These are phyloP conservation scores for Phytophthora pseudosyringae DNA, from an alignment of 352 stramenopile species.

Conservation along the genomic window DNA sequence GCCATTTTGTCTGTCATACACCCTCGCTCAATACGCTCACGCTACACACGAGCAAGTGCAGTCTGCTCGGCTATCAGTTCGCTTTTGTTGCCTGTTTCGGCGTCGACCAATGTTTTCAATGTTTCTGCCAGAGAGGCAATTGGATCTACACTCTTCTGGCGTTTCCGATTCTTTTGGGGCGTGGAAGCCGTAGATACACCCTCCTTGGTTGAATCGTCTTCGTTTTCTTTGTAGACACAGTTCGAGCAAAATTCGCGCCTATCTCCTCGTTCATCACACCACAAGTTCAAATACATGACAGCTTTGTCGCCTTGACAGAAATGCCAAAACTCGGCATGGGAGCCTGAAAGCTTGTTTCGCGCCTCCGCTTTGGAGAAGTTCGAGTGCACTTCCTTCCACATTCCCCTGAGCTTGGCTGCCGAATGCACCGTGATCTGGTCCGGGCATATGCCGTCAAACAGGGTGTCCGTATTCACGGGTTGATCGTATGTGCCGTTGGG, in stretches of 20 bases:
- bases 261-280: not conserved
- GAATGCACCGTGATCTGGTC: not conserved
- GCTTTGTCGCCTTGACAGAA: not conserved
- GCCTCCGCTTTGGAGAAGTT: not conserved
- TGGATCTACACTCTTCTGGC: not conserved
- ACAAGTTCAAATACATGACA: not conserved
- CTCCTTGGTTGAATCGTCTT: not conserved
- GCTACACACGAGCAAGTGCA: constrained; percentile 1
- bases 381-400: constrained; percentile 1
- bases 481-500: not conserved
- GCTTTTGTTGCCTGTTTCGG: not conserved
- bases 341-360: not conserved
- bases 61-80: constrained; percentile 4
- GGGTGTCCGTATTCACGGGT: not conserved
- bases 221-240: not conserved
- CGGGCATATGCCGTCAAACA: not conserved
- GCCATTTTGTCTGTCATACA: not conserved
- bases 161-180: not conserved
- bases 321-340: not conserved
- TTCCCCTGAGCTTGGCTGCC: not conserved
- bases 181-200: not conserved
- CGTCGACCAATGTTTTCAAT: not conserved
- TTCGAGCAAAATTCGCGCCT: not conserved
- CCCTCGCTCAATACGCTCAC: not conserved
- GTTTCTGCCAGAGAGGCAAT: not conserved